Conservation (phyloP, 805 yeast species). For the Zygotorulaspora danielsina region DNA sequence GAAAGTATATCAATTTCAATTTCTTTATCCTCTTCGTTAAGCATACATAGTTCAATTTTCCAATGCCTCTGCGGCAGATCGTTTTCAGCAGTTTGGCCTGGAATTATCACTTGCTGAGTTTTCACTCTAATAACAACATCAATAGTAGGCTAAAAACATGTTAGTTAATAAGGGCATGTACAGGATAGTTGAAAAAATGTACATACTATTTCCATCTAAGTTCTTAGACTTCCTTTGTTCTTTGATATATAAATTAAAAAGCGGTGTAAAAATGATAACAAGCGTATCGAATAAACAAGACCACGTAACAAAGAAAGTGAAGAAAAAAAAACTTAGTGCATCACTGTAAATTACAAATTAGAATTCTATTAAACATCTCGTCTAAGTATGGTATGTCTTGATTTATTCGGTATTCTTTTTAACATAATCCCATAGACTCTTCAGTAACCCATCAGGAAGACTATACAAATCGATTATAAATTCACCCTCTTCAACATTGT, state of each 20-base stretch:
- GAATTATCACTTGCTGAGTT: constrained; percentile 74
- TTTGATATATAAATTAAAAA: too few species aligned
- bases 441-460: constrained; percentile 82
- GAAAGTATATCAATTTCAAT: constrained; percentile 79
- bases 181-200: neutral
- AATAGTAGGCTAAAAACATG: constrained; percentile 33
- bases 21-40: constrained; percentile 74
- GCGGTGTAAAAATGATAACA: too few species aligned
- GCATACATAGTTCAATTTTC: constrained; percentile 68
- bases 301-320: neutral
- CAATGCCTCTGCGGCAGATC: constrained; percentile 89
- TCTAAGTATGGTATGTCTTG: neutral
- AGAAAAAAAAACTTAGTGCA: neutral
- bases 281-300: neutral
- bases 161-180: neutral
- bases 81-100: constrained; percentile 62
- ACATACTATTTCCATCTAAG: constrained; percentile 15
- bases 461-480: constrained; percentile 94
- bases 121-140: constrained; percentile 80
- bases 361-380: constrained; percentile 1
- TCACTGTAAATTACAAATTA: constrained; percentile 1
- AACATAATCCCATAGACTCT: constrained; percentile 92
- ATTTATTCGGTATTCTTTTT: constrained; percentile 52
- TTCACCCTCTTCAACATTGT: constrained; percentile 95
- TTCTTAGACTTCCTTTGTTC: neutral